These are phyloP conservation scores for Boletellus dicymbophilus DNA, from an alignment of 1,284 basidiomycete species.

Conservation along the genomic window DNA sequence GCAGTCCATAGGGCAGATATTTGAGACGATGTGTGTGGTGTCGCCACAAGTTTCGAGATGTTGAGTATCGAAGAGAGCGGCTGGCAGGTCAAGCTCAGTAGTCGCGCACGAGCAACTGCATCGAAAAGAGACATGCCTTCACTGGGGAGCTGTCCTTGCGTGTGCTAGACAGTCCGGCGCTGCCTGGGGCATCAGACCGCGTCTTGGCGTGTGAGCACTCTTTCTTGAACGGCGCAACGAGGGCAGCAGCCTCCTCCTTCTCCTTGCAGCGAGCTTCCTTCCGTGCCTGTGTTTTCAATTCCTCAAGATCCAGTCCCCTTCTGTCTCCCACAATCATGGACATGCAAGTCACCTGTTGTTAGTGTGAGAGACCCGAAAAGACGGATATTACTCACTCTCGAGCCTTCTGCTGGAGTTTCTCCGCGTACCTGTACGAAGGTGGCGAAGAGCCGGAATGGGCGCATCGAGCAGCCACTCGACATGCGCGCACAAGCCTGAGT, in stretches of 20 bases:
- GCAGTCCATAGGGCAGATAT: slow-evolving; percentile 86
- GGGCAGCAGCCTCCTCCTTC: slow-evolving; percentile 22
- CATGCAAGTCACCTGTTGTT: background rate
- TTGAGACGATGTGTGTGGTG: slow-evolving; percentile 71
- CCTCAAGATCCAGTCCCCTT: slow-evolving; percentile 42
- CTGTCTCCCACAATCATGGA: slow-evolving; percentile 28
- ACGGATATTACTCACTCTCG: slow-evolving; percentile 42
- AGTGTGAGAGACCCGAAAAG: background rate
- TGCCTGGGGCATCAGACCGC: background rate
- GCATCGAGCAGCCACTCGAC: too few relatives aligned
- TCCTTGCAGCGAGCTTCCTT: slow-evolving; percentile 37
- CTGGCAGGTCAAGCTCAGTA: slow-evolving; percentile 41
- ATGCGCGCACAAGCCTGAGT: too few relatives aligned
- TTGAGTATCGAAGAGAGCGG: slow-evolving; percentile 83
- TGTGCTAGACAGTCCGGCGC: slow-evolving; percentile 15
- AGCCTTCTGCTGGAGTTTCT: slow-evolving; percentile 46
- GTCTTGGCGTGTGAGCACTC: background rate
- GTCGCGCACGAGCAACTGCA: background rate
- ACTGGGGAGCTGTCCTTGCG: slow-evolving; percentile 72
- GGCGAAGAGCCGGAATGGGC: slow-evolving; percentile 11
- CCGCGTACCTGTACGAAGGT: slow-evolving; percentile 43
- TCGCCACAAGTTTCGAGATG: slow-evolving; percentile 65
- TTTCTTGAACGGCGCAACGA: slow-evolving; percentile 13
- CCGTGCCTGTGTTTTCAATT: slow-evolving; percentile 39
- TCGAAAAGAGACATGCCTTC: slow-evolving; percentile 44